Conservation (phyloP, 306 rosid species). For the Lotus japonicus region DNA sequence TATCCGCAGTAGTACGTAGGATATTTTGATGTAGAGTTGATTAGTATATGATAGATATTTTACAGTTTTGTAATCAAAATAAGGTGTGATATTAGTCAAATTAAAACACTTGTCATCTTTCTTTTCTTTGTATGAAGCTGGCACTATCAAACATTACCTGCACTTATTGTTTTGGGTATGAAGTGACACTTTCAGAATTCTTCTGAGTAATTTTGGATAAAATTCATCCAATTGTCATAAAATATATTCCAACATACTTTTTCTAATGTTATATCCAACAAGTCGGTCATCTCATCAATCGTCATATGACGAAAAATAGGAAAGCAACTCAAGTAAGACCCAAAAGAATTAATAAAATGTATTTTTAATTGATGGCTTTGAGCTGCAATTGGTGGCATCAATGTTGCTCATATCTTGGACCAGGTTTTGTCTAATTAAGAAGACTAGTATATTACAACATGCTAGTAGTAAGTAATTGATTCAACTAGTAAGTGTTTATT, state of each 20-base stretch:
- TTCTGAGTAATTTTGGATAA: background rate
- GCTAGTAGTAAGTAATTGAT: background rate
- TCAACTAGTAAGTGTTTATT: background rate
- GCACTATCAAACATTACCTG: background rate
- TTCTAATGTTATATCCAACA: background rate
- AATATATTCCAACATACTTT: background rate
- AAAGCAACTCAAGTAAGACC: background rate
- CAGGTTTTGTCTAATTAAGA: background rate
- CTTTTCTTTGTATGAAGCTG: background rate
- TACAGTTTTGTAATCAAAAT: background rate
- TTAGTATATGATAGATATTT: background rate
- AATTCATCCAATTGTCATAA: background rate
- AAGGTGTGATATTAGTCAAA: background rate
- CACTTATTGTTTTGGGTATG: background rate
- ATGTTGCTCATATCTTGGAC: background rate
- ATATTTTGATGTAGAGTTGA: background rate
- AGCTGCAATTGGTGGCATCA: background rate
- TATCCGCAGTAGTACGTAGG: too few species aligned
- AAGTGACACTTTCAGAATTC: background rate
- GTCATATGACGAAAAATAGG: conserved; percentile 4
- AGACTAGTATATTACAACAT: background rate
- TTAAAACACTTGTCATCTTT: background rate
- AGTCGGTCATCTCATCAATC: background rate
- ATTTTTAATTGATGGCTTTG: background rate
- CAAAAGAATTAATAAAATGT: background rate